These are phyloP conservation scores for Alternaria sp. DNA, from an alignment of 2,329 filamentous ascomycete genomes.

Conservation along the genomic window DNA sequence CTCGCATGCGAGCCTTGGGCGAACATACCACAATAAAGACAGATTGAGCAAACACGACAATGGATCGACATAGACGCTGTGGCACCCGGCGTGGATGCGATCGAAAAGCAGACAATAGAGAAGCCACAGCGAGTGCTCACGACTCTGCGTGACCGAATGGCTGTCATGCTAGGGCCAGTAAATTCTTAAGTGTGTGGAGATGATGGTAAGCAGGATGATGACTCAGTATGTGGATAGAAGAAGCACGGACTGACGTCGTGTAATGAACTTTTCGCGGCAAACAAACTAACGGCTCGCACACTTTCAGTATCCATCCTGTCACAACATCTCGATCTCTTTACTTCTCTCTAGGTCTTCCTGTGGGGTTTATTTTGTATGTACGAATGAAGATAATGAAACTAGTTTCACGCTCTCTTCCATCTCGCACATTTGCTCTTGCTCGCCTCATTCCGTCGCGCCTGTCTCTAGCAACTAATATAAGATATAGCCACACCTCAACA, in stretches of 20 bases:
- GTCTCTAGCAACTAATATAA: slow-evolving; percentile 32
- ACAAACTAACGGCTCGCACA: neutral
- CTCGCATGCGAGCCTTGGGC: neutral
- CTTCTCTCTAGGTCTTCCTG: slow-evolving; percentile 17
- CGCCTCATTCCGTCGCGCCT: slow-evolving; percentile 24
- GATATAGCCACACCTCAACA: slow-evolving; percentile 20
- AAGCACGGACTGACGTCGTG: slow-evolving; percentile 19
- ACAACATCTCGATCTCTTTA: slow-evolving; percentile 11
- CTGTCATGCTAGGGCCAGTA: neutral
- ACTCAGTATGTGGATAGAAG: slow-evolving; percentile 3
- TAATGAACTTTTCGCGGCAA: slow-evolving; percentile 12
- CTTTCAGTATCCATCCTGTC: neutral
- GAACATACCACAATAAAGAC: neutral
- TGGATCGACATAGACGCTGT: neutral
- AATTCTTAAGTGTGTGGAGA: neutral
- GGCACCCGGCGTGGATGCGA: neutral
- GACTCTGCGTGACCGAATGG: no score
- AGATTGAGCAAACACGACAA: neutral
- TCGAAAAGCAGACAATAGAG: neutral
- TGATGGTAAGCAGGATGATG: slow-evolving; percentile 2
- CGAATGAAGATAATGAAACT: slow-evolving; percentile 35
- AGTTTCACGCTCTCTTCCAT: slow-evolving; percentile 32
- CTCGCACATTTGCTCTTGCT: slow-evolving; percentile 30
- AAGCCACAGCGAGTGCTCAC: neutral
- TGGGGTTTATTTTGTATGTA: slow-evolving; percentile 32